phyloP scores from a whole-genome alignment of 164 flowering plant genomes.

The Warburgia ugandensis region DNA sequence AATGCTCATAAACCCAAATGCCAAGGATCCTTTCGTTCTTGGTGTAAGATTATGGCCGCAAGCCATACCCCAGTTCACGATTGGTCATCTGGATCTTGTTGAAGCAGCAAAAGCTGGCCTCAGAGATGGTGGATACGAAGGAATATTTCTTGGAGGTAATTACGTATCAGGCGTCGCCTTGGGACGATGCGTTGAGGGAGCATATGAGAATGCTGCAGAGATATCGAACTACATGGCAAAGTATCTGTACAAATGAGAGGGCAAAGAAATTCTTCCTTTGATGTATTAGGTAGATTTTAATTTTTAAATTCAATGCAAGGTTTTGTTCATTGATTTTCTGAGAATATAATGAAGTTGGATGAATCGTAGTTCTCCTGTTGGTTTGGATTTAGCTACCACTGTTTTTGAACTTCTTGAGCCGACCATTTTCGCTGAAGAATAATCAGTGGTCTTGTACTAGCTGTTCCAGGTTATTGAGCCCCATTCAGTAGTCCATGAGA shows the following conservation, averaged over 20 bases:
- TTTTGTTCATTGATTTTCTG: too few relatives aligned
- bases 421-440: too few relatives aligned
- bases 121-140: constrained; percentile 40
- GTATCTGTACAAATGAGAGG: constrained; percentile 22
- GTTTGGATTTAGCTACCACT: too few relatives aligned
- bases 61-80: constrained; percentile 89
- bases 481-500: too few relatives aligned
- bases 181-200: constrained; percentile 94
- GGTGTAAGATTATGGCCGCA: constrained; percentile 91
- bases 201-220: constrained; percentile 68
- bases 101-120: constrained; percentile 60
- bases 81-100: constrained; percentile 76
- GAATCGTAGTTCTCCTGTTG: too few relatives aligned
- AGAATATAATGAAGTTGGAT: too few relatives aligned
- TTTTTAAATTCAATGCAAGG: too few relatives aligned
- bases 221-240: constrained; percentile 46
- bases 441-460: too few relatives aligned
- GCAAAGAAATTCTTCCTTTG: too few relatives aligned
- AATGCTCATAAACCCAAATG: constrained; percentile 64
- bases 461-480: too few relatives aligned
- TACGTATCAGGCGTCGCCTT: constrained; percentile 96
- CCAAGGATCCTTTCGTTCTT: constrained; percentile 59
- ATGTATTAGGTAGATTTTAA: too few relatives aligned
- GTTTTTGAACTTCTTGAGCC: too few relatives aligned
- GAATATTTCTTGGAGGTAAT: constrained; percentile 85